Percentiles rank a stretch among this genome's conserved stretches.
Evolutionary conservation across 371 early-diverging fungal genomes (phyloP).

Genomic region (Mortierella sp.): DNA sequence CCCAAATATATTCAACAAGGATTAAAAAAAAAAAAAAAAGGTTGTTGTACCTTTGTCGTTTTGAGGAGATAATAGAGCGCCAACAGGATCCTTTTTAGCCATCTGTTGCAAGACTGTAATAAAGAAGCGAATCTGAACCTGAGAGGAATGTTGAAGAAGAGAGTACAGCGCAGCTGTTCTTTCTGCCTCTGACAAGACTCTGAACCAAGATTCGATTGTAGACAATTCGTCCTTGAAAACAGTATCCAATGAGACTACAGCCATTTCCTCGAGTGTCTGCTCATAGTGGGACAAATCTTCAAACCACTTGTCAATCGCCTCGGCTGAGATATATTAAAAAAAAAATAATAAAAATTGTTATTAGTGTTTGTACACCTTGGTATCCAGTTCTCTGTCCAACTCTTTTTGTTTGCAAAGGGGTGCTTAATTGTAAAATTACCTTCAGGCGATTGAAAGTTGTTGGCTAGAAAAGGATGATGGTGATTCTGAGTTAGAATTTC

Average conservation of each 20-base stretch:
- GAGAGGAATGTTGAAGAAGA: slow-evolving; percentile 89
- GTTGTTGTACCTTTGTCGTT: slow-evolving; percentile 67
- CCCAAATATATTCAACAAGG: neutral
- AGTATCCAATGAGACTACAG: slow-evolving; percentile 90
- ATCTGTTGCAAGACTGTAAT: slow-evolving; percentile 91
- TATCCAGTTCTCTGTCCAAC: neutral
- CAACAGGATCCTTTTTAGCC: slow-evolving; percentile 81
- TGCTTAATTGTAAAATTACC: slow-evolving; percentile 28
- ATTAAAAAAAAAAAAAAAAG: slow-evolving; percentile 18
- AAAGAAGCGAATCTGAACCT: slow-evolving; percentile 93
- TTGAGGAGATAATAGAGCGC: slow-evolving; percentile 68
- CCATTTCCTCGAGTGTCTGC: slow-evolving; percentile 93
- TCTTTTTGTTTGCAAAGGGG: too few species aligned
- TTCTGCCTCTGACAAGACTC: slow-evolving; percentile 90
- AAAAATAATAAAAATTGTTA: slow-evolving; percentile 6
- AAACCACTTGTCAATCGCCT: slow-evolving; percentile 91
- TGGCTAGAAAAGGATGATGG: slow-evolving; percentile 35
- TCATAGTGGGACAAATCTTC: slow-evolving; percentile 93
- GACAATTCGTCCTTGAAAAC: slow-evolving; percentile 93
- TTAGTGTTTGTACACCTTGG: slow-evolving; percentile 6
- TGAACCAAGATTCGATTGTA: slow-evolving; percentile 96
- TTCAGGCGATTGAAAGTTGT: slow-evolving; percentile 52
- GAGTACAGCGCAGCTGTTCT: slow-evolving; percentile 92
- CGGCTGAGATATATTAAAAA: slow-evolving; percentile 66
- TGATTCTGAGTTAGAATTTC: slow-evolving; percentile 50